Evolutionary conservation across 495 filamentous ascomycete genomes (phyloP).

Genomic region (Lepidopterella palustris): DNA sequence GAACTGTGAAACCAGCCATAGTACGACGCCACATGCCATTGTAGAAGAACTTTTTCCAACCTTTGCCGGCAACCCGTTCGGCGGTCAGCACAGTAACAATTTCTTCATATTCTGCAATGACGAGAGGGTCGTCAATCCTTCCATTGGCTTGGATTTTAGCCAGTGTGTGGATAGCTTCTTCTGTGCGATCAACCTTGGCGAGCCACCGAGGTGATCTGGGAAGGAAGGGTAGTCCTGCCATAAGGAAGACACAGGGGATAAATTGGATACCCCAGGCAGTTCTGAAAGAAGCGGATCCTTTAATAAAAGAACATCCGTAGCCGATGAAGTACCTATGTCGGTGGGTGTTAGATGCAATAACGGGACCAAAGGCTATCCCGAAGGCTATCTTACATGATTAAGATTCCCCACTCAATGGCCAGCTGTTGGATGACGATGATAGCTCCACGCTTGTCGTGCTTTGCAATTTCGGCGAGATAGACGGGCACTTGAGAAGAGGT

Average conservation of each 20-base stretch:
- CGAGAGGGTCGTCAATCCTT: constrained; percentile 56
- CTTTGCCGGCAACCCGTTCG: constrained; percentile 45
- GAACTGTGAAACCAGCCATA: constrained; percentile 59
- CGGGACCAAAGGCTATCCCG: constrained; percentile 45
- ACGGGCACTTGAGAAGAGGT: constrained; percentile 75
- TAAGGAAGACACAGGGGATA: constrained; percentile 57
- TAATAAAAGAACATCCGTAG: constrained; percentile 56
- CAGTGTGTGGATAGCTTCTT: constrained; percentile 62
- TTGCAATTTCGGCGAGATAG: constrained; percentile 70
- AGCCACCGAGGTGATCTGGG: constrained; percentile 69
- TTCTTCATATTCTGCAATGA: constrained; percentile 68
- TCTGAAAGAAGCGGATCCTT: constrained; percentile 58
- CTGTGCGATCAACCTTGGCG: constrained; percentile 58
- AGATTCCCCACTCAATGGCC: constrained; percentile 65
- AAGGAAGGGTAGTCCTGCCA: constrained; percentile 61
- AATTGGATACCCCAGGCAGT: constrained; percentile 70
- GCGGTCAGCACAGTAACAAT: constrained; percentile 56
- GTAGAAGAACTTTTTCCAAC: constrained; percentile 54
- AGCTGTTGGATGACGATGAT: constrained; percentile 71
- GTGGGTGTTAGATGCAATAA: no score
- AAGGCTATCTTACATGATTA: constrained; percentile 33
- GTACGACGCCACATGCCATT: constrained; percentile 70
- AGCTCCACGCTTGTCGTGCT: constrained; percentile 58
- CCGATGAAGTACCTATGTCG: constrained; percentile 54
- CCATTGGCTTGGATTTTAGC: constrained; percentile 64